Percentiles rank a stretch among this genome's conserved stretches.
Conservation (phyloP, 140 eudicot genomes). For the Oenanthe javanica region DNA sequence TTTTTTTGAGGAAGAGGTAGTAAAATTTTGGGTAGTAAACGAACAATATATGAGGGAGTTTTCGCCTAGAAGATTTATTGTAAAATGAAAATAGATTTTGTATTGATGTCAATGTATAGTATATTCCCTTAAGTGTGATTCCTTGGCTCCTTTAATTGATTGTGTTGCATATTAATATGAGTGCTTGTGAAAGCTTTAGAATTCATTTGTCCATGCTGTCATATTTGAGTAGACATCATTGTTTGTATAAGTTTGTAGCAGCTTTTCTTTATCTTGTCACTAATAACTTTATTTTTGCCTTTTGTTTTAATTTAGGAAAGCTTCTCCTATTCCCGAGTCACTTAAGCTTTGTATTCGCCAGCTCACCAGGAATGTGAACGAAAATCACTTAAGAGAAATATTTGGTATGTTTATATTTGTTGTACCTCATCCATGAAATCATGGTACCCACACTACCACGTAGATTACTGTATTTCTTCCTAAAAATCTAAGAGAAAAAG, state of each 20-base stretch:
- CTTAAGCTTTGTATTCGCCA: constrained; percentile 84
- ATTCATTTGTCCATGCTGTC: not conserved
- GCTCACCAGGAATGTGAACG: constrained; percentile 90
- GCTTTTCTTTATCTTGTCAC: not conserved
- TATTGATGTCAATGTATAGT: not conserved
- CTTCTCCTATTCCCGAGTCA: constrained; percentile 72
- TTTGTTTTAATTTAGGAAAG: constrained; percentile 49
- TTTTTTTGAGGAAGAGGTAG: not conserved
- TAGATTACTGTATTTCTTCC: not conserved
- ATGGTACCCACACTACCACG: not conserved
- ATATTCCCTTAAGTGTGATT: not conserved
- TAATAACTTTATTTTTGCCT: not conserved
- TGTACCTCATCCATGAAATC: not conserved
- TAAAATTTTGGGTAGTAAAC: not conserved
- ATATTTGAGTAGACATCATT: not conserved
- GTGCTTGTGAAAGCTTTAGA: not conserved
- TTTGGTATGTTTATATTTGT: constrained; percentile 44
- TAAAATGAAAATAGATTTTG: not conserved
- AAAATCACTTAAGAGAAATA: constrained; percentile 83
- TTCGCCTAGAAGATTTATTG: too few species aligned
- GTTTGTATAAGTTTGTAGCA: not conserved
- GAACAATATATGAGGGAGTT: too few species aligned
- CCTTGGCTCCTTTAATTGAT: not conserved
- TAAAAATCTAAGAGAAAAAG: not conserved
- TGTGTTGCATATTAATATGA: not conserved